Conservation (phyloP, 495 filamentous ascomycete species). For the Penicillium taxi region DNA sequence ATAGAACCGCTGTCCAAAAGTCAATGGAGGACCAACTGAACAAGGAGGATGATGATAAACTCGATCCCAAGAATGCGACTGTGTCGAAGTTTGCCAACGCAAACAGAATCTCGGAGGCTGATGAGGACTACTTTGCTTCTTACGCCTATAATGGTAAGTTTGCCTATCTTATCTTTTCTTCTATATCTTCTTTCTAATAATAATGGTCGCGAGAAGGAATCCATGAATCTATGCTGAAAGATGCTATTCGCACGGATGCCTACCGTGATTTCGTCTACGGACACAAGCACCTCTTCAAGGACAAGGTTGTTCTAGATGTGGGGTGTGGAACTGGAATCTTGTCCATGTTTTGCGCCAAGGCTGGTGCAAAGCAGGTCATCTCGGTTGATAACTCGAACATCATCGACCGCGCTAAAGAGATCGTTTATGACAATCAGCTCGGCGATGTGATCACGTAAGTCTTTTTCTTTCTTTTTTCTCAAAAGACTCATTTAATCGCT, state of each 20-base stretch:
- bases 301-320: conserved; percentile 86
- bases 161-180: not conserved
- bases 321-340: conserved; percentile 90
- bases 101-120: conserved; percentile 28
- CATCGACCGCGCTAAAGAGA: conserved; percentile 79
- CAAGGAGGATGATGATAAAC: conserved; percentile 36
- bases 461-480: not conserved
- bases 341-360: conserved; percentile 88
- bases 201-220: conserved; percentile 48
- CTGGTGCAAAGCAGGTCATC: conserved; percentile 83
- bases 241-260: conserved; percentile 56
- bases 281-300: conserved; percentile 84
- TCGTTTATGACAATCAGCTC: conserved; percentile 73
- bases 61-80: conserved; percentile 16
- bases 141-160: conserved; percentile 67
- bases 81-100: conserved; percentile 7
- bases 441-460: conserved; percentile 66
- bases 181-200: not conserved
- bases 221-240: conserved; percentile 88
- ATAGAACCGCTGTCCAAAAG: conserved; percentile 58
- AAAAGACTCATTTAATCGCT: conserved; percentile 1
- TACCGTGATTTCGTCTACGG: conserved; percentile 68
- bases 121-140: conserved; percentile 70
- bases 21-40: conserved; percentile 66
- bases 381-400: conserved; percentile 92